Evolutionary conservation across 176 grass and related monocot genomes (phyloP), one percentile per base, ranked within the genome.

Genomic region (Elymus sibiricus): DNA sequence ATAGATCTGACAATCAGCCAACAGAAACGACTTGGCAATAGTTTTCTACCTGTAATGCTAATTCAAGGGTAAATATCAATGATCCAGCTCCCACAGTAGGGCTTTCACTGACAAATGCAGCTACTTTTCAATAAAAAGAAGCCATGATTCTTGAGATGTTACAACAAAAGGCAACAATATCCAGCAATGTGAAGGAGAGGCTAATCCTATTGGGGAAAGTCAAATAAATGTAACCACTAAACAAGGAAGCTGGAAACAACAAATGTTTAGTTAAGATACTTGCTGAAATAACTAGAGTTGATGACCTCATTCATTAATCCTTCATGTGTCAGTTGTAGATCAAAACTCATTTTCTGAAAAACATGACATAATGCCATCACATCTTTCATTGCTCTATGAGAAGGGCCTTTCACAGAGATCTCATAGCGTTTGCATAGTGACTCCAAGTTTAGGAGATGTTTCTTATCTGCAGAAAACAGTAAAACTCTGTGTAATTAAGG

Each of bases 301-400:
- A 84, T 80, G 79, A 92, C 83, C 79, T 66, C 69, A n/a, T 90
- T 71, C 2, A 94, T 40, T 19, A 98, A 31, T 17, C 35, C 78
- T 25, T 84, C 78, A 51, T 78, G 40, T 61, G 93, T 84, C 39
- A 94, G 69, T 79, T 98, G 87, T 62, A 98, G 78, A 47, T 90
- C 80, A 86, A 65, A 84, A 74, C 82, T 88, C 32, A 89, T 84
- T 70, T 86, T 91, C 82, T 87, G 90, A 47, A 90, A 72, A 59
- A 98, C 85, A 10, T 88, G 69, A 71, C 86, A 87, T 69, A 94
- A 68, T 39, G 62, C 44, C 31, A 32, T 86, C 78, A 95, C 93
- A 79, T 98, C 93, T 64, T 31, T 49, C 96, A 98, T 94, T 47
- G 93, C 96, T 94, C 93, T 89, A 75, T 98, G 93, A 9, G 88